Evolutionary conservation across 352 stramenopile species (phyloP), one percentile per base, ranked within the genome.

Genomic region (Globisporangium parvum): DNA sequence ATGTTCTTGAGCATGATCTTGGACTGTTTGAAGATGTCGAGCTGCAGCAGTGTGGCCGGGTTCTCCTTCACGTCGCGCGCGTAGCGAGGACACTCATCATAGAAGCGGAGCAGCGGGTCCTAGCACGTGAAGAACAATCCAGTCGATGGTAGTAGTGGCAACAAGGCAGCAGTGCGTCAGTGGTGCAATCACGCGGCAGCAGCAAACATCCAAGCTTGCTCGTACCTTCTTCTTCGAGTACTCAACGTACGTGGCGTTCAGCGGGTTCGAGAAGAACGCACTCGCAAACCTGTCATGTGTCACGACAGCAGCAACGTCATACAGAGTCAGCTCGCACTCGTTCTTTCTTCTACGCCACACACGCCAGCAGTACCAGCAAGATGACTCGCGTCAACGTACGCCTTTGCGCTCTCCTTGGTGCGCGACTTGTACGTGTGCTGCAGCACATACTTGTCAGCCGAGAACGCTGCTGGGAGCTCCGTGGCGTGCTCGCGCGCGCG

Each of bases 71-170:
- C 65, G 3, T 85, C 69, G 24, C 58, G 59, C 24, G 70, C 60
- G 53, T 87, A 91, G 17, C 71, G 71, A 12, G 67, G 55, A 24
- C 80, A 91, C 26, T 70, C 51, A 40, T 88, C 80, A 51, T 74
- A 88, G 59, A 88, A 91, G 4, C 80, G 70, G 20, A 87, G 59
- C 0, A 87, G 60, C 12, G 54, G 37, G 45, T 87, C 77, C 77
- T 86, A 40, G 1, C n/a, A 8, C 0, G 44, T 18, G 0, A 40
- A 0, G 33, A 12, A 49, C 47, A 40, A 37, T 39, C 18, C 49
- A 33, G 35, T 14, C 37, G 31, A 37, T 37, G 31, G 31, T 23
- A 23, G 5, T 9, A 18, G 14, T 20, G 44, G 40, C 9, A 23
- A 26, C 4, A 20, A 39, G 26, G 1, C n/a, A 49, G 21, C 35